phyloP scores from a whole-genome alignment of 2,329 filamentous ascomycete species.

The Venturia effusa region DNA sequence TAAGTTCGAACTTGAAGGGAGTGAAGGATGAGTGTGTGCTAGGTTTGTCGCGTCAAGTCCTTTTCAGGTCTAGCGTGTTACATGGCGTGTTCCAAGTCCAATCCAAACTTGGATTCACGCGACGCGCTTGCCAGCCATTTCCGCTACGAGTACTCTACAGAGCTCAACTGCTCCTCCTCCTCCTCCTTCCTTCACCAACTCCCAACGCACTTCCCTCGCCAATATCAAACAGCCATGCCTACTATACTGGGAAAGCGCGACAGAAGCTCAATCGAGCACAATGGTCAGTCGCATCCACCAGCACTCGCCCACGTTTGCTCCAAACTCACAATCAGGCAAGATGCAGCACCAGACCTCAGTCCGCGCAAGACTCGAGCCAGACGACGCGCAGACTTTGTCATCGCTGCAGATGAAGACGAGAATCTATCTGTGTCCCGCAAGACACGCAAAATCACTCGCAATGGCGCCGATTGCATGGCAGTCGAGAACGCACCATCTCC shows the following conservation, averaged over 20 bases:
- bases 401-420: slow-evolving; percentile 31
- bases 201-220: neutral
- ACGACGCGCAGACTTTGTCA: slow-evolving; percentile 10
- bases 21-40: no score
- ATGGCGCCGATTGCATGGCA: slow-evolving; percentile 24
- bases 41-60: neutral
- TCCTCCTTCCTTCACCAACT: neutral
- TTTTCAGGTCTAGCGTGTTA: neutral
- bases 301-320: neutral
- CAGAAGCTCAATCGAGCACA: slow-evolving; percentile 1
- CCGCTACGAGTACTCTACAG: neutral
- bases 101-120: neutral
- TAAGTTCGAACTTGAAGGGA: no score
- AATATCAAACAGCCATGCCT: neutral
- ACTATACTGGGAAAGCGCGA: slow-evolving; percentile 10
- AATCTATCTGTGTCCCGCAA: slow-evolving; percentile 40
- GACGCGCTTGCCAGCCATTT: neutral
- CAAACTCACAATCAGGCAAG: neutral
- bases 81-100: neutral
- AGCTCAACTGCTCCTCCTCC: neutral
- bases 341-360: neutral
- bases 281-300: neutral
- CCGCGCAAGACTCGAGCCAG: slow-evolving; percentile 10
- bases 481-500: slow-evolving; percentile 20
- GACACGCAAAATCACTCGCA: slow-evolving; percentile 18